phyloP scores from a whole-genome alignment of 441 rosid genomes.

The Populus hybrid region DNA sequence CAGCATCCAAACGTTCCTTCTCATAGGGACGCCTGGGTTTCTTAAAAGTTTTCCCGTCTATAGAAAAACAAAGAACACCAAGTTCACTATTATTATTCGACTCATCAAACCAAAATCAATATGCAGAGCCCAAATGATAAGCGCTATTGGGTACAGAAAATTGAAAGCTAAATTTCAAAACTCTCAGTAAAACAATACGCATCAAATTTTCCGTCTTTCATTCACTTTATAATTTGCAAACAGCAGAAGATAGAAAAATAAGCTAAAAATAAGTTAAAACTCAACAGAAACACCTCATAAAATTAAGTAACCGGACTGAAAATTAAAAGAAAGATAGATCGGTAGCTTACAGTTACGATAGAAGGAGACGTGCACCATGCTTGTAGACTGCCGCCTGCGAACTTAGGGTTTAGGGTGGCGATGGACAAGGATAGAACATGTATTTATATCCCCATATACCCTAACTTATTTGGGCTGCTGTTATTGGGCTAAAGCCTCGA shows the following conservation, averaged over 20 bases:
- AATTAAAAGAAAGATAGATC: too few species aligned
- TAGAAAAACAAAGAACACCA: background rate
- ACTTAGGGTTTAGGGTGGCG: background rate
- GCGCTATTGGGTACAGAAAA: background rate
- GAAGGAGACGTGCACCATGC: background rate
- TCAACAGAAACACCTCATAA: too few species aligned
- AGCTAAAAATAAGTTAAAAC: too few species aligned
- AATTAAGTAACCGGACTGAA: too few species aligned
- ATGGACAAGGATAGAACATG: background rate
- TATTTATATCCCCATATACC: background rate
- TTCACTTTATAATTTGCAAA: background rate
- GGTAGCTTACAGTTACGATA: too few species aligned
- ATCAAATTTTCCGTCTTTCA: background rate
- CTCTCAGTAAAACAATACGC: background rate
- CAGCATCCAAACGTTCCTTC: background rate
- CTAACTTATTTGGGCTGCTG: background rate
- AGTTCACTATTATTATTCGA: background rate
- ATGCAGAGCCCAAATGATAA: background rate
- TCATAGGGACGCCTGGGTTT: background rate
- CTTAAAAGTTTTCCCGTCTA: background rate
- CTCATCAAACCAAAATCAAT: background rate
- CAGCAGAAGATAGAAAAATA: background rate
- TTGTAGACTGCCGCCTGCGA: background rate
- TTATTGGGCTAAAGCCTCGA: background rate
- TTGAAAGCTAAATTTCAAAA: background rate